Percentiles rank a stretch among this genome's conserved stretches.
Conservation (phyloP, 2,329 filamentous ascomycete species). For the Aspergillus fructus region DNA sequence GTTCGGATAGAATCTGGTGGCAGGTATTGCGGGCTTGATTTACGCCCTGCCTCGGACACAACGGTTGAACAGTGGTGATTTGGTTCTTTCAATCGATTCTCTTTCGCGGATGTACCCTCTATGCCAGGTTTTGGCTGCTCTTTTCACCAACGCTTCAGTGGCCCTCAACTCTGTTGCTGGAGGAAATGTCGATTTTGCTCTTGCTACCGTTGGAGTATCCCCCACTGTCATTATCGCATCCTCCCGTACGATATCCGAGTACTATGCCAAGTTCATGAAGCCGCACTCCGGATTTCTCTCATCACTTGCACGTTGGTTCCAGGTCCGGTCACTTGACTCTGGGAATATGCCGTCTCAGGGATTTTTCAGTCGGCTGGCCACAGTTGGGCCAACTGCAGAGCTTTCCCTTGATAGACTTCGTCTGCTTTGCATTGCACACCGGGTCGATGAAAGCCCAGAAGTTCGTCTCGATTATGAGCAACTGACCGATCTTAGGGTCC, state of each 20-base stretch:
- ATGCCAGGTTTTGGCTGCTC: constrained; percentile 73
- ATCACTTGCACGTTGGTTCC: constrained; percentile 68
- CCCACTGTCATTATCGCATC: constrained; percentile 82
- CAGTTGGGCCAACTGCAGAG: constrained; percentile 39
- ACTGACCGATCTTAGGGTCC: constrained; percentile 78
- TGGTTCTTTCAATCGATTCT: constrained; percentile 81
- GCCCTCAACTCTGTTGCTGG: constrained; percentile 87
- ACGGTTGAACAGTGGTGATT: constrained; percentile 70
- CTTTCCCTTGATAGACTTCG: constrained; percentile 67
- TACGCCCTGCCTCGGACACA: constrained; percentile 73
- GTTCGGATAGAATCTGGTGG: constrained; percentile 67
- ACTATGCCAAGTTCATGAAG: constrained; percentile 62
- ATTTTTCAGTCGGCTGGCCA: constrained; percentile 52
- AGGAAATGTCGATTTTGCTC: constrained; percentile 65
- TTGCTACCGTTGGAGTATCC: constrained; percentile 71
- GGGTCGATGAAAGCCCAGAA: constrained; percentile 59
- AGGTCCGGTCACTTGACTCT: constrained; percentile 67
- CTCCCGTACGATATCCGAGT: constrained; percentile 67
- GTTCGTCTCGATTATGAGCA: constrained; percentile 66
- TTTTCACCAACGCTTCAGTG: constrained; percentile 81
- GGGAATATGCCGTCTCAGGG: constrained; percentile 72
- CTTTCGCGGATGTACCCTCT: constrained; percentile 79
- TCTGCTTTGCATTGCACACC: constrained; percentile 76
- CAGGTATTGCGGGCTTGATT: constrained; percentile 77
- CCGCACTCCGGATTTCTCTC: constrained; percentile 64